Evolutionary conservation across 2,329 filamentous ascomycete genomes (phyloP).

Genomic region (Penicillium sp.): DNA sequence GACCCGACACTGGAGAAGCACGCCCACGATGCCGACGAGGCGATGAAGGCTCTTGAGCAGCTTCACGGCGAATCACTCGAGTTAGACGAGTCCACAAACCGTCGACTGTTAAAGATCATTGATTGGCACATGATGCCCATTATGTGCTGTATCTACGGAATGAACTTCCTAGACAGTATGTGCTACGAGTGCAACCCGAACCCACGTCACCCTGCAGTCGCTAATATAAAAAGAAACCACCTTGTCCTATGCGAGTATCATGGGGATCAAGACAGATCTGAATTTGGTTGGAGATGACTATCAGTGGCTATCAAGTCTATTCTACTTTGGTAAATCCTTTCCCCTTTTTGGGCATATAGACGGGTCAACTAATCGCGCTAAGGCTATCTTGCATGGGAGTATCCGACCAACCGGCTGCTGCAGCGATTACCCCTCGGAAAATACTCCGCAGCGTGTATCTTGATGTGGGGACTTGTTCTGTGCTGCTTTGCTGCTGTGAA

Average conservation of each 20-base stretch:
- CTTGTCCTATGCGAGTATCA: slow-evolving; percentile 55
- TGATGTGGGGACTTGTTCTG: slow-evolving; percentile 64
- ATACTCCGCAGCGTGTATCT: slow-evolving; percentile 64
- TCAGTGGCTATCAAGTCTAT: slow-evolving; percentile 55
- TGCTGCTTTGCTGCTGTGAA: slow-evolving; percentile 63
- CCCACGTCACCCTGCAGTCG: background rate
- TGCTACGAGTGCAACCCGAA: background rate
- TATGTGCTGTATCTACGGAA: slow-evolving; percentile 59
- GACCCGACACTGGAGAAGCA: slow-evolving; percentile 50
- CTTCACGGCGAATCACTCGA: slow-evolving; percentile 53
- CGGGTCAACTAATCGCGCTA: background rate
- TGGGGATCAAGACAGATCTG: slow-evolving; percentile 54
- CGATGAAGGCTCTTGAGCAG: slow-evolving; percentile 57
- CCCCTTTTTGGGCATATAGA: background rate
- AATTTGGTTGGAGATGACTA: slow-evolving; percentile 47
- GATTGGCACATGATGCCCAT: slow-evolving; percentile 64
- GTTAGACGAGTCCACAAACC: slow-evolving; percentile 59
- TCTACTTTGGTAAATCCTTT: slow-evolving; percentile 47
- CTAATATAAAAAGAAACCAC: slow-evolving; percentile 42
- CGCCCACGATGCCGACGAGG: slow-evolving; percentile 61
- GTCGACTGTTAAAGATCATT: slow-evolving; percentile 60
- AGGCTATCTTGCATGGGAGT: slow-evolving; percentile 61
- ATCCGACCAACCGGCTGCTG: slow-evolving; percentile 65
- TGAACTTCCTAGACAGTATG: slow-evolving; percentile 58
- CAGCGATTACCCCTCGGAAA: slow-evolving; percentile 66